Evolutionary conservation across 116 monocot species (phyloP), one percentile per base, ranked within the genome.

Genomic region (Trichopus zeylanicus): DNA sequence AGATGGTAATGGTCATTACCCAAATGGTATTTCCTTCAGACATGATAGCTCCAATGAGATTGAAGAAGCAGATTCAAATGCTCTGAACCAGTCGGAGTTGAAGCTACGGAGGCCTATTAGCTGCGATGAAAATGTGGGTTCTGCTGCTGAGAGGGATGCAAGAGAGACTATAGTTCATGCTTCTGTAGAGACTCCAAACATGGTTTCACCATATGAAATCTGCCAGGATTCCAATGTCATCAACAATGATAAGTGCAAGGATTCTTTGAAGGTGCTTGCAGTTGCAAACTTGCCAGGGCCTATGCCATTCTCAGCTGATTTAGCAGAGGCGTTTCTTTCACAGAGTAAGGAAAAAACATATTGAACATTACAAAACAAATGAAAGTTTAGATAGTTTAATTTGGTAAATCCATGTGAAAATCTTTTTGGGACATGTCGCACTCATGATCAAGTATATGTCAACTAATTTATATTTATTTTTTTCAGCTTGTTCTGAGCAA

Each of bases 311-410:
- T 87, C 87, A 22, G 63, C 67, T 56, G 46, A 74, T 60, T 66
- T 56, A 39, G 76, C 71, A 38, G 64, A 71, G 57, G 77, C 71
- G 33, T 88, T 88, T 52, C 80, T 88, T 42, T 52, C 83, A 53
- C 79, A 70, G 27, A 82, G 88, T 88, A 73, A 73, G 73, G 13
- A 15, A 13, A 42, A 42, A 42, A 18, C 4, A 42, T n/a, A 42
- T 42, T n/a, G 18, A 13, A 3, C 12, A n/a, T n/a, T 15, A 3
- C 42, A n/a, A n/a, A n/a, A n/a, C n/a, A n/a, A n/a, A n/a, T n/a
- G n/a, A n/a, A n/a, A n/a, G n/a, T n/a, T n/a, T n/a, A n/a, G n/a
- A n/a, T n/a, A n/a, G n/a, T n/a, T n/a, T n/a, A n/a, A n/a, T n/a
- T n/a, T n/a, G n/a, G n/a, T n/a, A n/a, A n/a, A n/a, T n/a, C n/a